Evolutionary conservation across 2,329 filamentous ascomycete species (phyloP).

Genomic region (Remersonia thermophila): DNA sequence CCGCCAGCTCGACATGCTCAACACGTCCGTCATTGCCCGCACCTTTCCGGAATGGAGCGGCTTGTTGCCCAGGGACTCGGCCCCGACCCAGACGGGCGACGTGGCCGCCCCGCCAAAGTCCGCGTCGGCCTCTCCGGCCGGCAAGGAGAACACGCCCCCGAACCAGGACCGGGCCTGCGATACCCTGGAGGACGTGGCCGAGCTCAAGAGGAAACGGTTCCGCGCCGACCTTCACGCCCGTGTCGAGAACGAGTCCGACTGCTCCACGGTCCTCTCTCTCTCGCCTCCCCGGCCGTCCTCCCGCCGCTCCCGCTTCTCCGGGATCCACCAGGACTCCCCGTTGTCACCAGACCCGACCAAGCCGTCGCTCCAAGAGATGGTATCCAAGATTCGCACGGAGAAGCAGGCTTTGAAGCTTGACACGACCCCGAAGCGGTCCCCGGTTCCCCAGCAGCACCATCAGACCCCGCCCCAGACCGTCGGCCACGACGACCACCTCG

Average conservation of each 20-base stretch:
- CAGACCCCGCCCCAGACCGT: slow-evolving; percentile 3
- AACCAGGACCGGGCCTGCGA: slow-evolving; percentile 25
- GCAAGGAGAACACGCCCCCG: slow-evolving; percentile 36
- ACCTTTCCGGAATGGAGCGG: slow-evolving; percentile 39
- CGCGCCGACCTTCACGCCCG: slow-evolving; percentile 41
- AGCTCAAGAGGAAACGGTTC: slow-evolving; percentile 24
- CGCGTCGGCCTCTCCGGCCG: slow-evolving; percentile 24
- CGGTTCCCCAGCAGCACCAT: slow-evolving; percentile 1
- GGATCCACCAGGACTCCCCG: slow-evolving; percentile 5
- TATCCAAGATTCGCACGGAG: slow-evolving; percentile 18
- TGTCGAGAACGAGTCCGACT: slow-evolving; percentile 40
- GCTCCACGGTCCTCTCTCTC: slow-evolving; percentile 32
- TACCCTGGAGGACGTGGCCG: slow-evolving; percentile 33
- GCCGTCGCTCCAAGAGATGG: slow-evolving; percentile 18
- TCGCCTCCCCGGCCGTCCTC: slow-evolving; percentile 21
- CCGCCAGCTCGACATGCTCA: slow-evolving; percentile 18
- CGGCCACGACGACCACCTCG: slow-evolving; percentile 13
- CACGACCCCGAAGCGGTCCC: slow-evolving; percentile 10
- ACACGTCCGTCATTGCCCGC: slow-evolving; percentile 28
- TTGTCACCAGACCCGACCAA: slow-evolving; percentile 11
- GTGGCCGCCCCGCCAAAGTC: slow-evolving; percentile 22
- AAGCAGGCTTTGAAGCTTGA: slow-evolving; percentile 11
- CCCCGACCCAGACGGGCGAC: slow-evolving; percentile 13
- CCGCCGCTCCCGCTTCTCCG: slow-evolving; percentile 18
- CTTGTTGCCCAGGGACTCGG: slow-evolving; percentile 15